Percentiles rank a stretch among this genome's conserved stretches.
Conservation (phyloP, 495 filamentous ascomycete genomes). For the Copromyces sp. region DNA sequence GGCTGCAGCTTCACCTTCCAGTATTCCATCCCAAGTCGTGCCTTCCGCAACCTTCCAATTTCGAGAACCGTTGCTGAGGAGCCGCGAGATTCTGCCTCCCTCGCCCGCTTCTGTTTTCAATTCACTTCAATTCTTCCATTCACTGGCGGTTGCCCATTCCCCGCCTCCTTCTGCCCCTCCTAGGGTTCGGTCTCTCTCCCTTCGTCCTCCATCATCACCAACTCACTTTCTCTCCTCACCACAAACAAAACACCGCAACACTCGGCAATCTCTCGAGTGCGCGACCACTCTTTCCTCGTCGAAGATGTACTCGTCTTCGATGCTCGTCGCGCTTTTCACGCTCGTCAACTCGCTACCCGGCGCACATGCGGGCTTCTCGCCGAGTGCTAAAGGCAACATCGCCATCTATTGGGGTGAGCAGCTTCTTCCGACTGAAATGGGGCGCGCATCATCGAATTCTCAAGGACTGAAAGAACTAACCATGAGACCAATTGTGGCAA, state of each 20-base stretch:
- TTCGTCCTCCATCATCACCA: not conserved
- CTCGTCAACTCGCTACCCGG: constrained; percentile 1
- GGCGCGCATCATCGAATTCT: not conserved
- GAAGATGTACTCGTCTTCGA: constrained; percentile 2
- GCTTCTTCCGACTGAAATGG: not conserved
- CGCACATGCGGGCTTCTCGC: constrained; percentile 37
- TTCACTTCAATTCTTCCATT: not conserved
- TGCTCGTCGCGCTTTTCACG: constrained; percentile 4
- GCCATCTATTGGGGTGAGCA: constrained; percentile 53
- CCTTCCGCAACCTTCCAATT: not conserved
- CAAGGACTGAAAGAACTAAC: not conserved
- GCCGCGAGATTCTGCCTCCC: not conserved
- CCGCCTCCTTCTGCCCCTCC: not conserved
- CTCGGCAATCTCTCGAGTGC: not conserved
- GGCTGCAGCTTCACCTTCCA: not conserved
- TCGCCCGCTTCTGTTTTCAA: not conserved
- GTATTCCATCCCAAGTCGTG: not conserved
- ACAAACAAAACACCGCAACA: not conserved
- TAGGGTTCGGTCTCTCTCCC: not conserved
- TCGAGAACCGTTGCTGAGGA: not conserved
- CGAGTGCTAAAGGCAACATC: constrained; percentile 43
- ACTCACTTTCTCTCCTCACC: not conserved
- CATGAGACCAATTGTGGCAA: not conserved
- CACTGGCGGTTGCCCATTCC: not conserved
- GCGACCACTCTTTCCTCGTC: not conserved